These are phyloP conservation scores for Globisporangium cederbergense DNA, from an alignment of 352 stramenopile genomes.

Conservation along the genomic window DNA sequence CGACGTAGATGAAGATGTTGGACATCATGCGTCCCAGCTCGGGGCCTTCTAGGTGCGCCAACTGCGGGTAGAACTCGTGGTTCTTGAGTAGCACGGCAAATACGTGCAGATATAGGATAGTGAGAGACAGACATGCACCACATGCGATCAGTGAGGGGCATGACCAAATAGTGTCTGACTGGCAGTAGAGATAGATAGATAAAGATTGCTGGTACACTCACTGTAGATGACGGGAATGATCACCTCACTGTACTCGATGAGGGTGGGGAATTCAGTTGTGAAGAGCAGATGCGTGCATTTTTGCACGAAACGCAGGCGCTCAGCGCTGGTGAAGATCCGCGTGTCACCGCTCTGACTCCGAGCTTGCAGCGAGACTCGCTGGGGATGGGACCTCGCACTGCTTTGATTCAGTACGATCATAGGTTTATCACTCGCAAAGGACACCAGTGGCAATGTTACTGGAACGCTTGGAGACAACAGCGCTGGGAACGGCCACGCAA, in stretches of 20 bases:
- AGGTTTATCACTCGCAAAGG: neutral
- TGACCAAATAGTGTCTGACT: neutral
- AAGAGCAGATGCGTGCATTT: neutral
- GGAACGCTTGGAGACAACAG: neutral
- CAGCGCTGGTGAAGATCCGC: neutral
- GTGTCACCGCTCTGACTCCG: neutral
- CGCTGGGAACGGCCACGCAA: neutral
- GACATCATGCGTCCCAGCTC: neutral
- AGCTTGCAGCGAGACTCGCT: neutral
- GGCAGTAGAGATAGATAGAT: neutral
- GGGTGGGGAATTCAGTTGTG: constrained; percentile 8
- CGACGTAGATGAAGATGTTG: neutral
- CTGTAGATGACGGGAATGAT: constrained; percentile 13
- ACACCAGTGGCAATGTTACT: neutral
- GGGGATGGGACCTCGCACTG: neutral
- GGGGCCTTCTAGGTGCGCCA: neutral
- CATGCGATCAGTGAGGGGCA: neutral
- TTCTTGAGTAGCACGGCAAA: constrained; percentile 3
- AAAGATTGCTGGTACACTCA: neutral
- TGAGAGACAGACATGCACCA: neutral
- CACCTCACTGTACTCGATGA: constrained; percentile 12
- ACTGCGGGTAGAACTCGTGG: constrained; percentile 3
- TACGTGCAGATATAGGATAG: neutral
- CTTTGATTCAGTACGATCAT: neutral
- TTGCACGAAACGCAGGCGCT: constrained; percentile 6